Conservation (phyloP, 2,329 filamentous ascomycete genomes). For the Clarireedia paspali region DNA sequence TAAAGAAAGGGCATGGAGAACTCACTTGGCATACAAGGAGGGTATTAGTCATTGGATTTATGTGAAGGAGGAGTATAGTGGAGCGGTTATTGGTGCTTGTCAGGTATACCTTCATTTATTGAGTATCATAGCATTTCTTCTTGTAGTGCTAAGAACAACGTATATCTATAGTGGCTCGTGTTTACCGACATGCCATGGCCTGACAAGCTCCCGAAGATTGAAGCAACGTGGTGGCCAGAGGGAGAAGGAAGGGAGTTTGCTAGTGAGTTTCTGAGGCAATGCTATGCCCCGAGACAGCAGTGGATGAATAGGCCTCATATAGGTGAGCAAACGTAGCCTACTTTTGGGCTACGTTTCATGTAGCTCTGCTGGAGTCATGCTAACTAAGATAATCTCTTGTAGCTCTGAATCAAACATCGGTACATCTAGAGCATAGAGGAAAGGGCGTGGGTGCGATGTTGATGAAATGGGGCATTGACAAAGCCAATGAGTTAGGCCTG, state of each 20-base stretch:
- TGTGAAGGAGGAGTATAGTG: background rate
- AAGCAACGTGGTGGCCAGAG: conserved; percentile 6
- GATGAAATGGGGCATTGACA: background rate
- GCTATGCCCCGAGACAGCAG: conserved; percentile 4
- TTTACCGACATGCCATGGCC: conserved; percentile 1
- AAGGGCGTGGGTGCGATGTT: background rate
- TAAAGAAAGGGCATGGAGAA: conserved; percentile 4
- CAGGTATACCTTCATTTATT: background rate
- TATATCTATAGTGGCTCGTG: background rate
- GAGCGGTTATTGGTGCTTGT: background rate
- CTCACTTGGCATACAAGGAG: background rate
- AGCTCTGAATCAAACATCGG: conserved; percentile 5
- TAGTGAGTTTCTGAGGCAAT: background rate
- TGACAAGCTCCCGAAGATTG: background rate
- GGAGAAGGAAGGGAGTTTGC: conserved; percentile 6
- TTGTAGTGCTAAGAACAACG: background rate
- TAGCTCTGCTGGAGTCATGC: background rate
- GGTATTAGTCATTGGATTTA: conserved; percentile 6
- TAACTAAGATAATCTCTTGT: background rate
- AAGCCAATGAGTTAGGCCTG: background rate
- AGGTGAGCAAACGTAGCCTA: background rate
- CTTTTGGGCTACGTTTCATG: background rate
- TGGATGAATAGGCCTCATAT: conserved; percentile 6
- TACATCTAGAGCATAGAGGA: background rate
- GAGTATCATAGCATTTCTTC: background rate